phyloP scores from a whole-genome alignment of 2,329 filamentous ascomycete species.

The Ramularia endophylla region DNA sequence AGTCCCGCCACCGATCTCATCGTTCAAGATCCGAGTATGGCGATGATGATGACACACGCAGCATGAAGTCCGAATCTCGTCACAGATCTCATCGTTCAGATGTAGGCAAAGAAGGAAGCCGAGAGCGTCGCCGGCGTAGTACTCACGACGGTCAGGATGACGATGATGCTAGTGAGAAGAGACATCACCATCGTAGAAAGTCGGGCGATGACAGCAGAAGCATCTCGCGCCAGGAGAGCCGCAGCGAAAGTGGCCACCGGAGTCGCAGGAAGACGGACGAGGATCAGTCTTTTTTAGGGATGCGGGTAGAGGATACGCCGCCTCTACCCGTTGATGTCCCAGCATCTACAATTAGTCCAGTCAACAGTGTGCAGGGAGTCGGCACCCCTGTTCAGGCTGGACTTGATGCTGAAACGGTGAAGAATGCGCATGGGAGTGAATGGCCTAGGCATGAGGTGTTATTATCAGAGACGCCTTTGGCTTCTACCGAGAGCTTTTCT shows the following conservation, averaged over 20 bases:
- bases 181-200: constrained; percentile 22
- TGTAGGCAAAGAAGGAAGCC: constrained; percentile 2
- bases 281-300: constrained; percentile 58
- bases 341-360: constrained; percentile 16
- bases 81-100: constrained; percentile 11
- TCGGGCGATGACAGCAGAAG: constrained; percentile 21
- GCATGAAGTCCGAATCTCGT: constrained; percentile 21
- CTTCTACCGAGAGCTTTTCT: constrained; percentile 8
- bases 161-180: constrained; percentile 16
- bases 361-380: constrained; percentile 25
- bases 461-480: constrained; percentile 5
- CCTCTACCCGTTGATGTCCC: constrained; percentile 34
- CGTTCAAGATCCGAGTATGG: constrained; percentile 9
- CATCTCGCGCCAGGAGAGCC: constrained; percentile 14
- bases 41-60: constrained; percentile 19
- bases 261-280: constrained; percentile 20
- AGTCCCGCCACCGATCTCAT: constrained; percentile 17
- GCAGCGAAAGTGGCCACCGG: constrained; percentile 16
- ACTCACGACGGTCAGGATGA: constrained; percentile 19
- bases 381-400: constrained; percentile 29
- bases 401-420: constrained; percentile 21
- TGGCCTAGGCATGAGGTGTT: constrained; percentile 2
- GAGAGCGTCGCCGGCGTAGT: constrained; percentile 21
- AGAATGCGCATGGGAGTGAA: constrained; percentile 6
- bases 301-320: constrained; percentile 56